Base-by-base conservation (phyloP, 2,329 filamentous ascomycete species). In the Cytospora paraplurivora region DNA sequence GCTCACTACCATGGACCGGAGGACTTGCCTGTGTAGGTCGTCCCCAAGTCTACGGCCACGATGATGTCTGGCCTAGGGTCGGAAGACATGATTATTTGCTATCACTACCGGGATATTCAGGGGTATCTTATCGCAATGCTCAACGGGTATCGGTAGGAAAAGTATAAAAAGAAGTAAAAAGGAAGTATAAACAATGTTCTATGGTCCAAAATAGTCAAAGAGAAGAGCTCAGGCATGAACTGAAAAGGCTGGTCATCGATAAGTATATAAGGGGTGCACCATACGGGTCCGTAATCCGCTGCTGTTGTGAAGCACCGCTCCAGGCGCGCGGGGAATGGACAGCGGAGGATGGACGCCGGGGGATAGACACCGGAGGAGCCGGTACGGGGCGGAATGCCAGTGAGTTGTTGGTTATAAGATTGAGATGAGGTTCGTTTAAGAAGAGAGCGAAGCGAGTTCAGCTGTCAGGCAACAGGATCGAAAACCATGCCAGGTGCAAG, bases 1-100 rank as follows among this genome's bases (percentile, higher is more conserved):
- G 13, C 17, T 7, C 57, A 7, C 33, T 17, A 37, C 12, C 7
- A 15, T 19, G 7, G 15, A 19, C 27, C 1, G 7, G 35, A 15
- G 21, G 10, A 59, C 62, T 67, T 72, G 73, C 79, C 79, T 61
- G 79, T 81, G 54, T 77, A 81, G 19, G 79, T 81, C 21, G 78
- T 81, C 35, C 78, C 79, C 17, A 81, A 68, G 63, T 81, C 79
- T 17, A 81, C 69, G 12, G 78, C 76, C 21, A 81, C 75, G 11
- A 77, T 69, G 13, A 81, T 70, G 61, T 78, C 77, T 37, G 77
- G 75, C 49, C 62, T 56, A 11, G 41, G 15, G 12, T 50, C 51
- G 7, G 55, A 51, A 55, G 50, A 44, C 61, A 63, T 67, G 11
- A 13, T 47, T 13, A 19, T 51, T 15, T 7, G 4, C 32, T 33